A percentile compares a stretch with the other conserved stretches of the same genome.
These are phyloP conservation scores for Fusarium zealandicum DNA, from an alignment of 2,329 filamentous ascomycete genomes.

Conservation along the genomic window DNA sequence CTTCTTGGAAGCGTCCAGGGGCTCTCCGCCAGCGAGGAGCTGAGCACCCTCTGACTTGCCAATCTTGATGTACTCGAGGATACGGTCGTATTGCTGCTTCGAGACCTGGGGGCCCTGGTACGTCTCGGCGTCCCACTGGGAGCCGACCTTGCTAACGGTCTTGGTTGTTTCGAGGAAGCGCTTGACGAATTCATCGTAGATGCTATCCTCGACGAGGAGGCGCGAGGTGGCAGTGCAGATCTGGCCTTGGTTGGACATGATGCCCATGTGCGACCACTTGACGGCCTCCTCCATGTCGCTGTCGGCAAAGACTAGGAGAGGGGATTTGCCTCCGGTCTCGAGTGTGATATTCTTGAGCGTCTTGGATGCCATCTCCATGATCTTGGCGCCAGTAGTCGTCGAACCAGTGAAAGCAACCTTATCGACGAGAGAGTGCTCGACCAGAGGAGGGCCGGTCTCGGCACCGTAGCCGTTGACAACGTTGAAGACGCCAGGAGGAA, in stretches of 20 bases:
- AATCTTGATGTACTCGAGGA: conserved; percentile 67
- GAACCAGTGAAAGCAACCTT: conserved; percentile 83
- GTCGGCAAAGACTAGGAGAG: conserved; percentile 78
- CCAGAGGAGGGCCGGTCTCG: conserved; percentile 71
- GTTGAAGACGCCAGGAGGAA: conserved; percentile 78
- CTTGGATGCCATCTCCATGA: conserved; percentile 79
- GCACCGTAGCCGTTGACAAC: conserved; percentile 78
- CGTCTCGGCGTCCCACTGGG: conserved; percentile 48
- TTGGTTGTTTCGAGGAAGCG: conserved; percentile 77
- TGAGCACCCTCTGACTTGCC: conserved; percentile 42
- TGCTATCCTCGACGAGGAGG: conserved; percentile 80
- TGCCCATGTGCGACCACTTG: conserved; percentile 75
- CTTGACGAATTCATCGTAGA: conserved; percentile 84
- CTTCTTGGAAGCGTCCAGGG: conserved; percentile 65
- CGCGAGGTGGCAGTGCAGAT: conserved; percentile 77
- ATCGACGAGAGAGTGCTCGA: conserved; percentile 67
- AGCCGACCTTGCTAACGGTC: conserved; percentile 48
- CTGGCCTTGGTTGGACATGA: conserved; percentile 69
- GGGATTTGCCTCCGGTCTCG: conserved; percentile 80
- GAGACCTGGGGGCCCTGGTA: conserved; percentile 57
- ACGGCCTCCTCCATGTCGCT: conserved; percentile 77
- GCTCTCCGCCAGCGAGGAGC: conserved; percentile 46
- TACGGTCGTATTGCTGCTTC: conserved; percentile 69
- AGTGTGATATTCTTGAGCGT: conserved; percentile 61
- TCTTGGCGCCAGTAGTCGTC: conserved; percentile 71